Evolutionary conservation across 1,139 yeast species (phyloP).

Genomic region (Candida glucosophila): DNA sequence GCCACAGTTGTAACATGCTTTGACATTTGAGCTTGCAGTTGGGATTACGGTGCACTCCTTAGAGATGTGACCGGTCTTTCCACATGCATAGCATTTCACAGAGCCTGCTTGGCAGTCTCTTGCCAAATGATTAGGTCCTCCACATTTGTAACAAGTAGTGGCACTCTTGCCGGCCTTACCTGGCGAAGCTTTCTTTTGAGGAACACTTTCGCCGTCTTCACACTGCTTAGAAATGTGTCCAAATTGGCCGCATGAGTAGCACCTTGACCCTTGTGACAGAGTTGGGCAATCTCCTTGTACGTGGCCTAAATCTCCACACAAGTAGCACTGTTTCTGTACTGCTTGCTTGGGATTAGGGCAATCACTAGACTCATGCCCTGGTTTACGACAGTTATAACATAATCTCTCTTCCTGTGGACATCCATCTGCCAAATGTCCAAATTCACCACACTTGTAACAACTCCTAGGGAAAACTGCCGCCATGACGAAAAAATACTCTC

Average conservation of each 20-base stretch:
- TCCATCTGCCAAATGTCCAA: slow-evolving; percentile 85
- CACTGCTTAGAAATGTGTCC: slow-evolving; percentile 84
- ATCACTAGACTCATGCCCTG: slow-evolving; percentile 84
- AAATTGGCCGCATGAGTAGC: slow-evolving; percentile 56
- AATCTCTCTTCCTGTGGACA: slow-evolving; percentile 78
- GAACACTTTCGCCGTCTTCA: slow-evolving; percentile 24
- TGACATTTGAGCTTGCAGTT: slow-evolving; percentile 34
- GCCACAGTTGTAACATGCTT: slow-evolving; percentile 41
- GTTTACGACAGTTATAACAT: slow-evolving; percentile 87
- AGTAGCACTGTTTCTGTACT: slow-evolving; percentile 80
- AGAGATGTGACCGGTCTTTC: slow-evolving; percentile 81
- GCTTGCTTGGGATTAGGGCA: slow-evolving; percentile 85
- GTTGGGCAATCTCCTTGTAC: slow-evolving; percentile 61
- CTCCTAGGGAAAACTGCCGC: slow-evolving; percentile 74
- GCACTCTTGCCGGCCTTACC: slow-evolving; percentile 22
- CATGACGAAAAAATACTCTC: too few relatives aligned
- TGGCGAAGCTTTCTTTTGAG: slow-evolving; percentile 13
- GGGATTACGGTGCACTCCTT: slow-evolving; percentile 68
- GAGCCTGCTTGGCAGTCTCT: slow-evolving; percentile 76
- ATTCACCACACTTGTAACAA: slow-evolving; percentile 87
- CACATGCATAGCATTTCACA: slow-evolving; percentile 87
- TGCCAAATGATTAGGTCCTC: slow-evolving; percentile 90
- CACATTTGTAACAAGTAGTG: slow-evolving; percentile 82
- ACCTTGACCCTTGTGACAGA: slow-evolving; percentile 40
- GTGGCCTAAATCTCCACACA: slow-evolving; percentile 71